These are phyloP conservation scores for Zymoseptoria ardabiliae DNA, from an alignment of 2,329 filamentous ascomycete genomes.

Conservation along the genomic window DNA sequence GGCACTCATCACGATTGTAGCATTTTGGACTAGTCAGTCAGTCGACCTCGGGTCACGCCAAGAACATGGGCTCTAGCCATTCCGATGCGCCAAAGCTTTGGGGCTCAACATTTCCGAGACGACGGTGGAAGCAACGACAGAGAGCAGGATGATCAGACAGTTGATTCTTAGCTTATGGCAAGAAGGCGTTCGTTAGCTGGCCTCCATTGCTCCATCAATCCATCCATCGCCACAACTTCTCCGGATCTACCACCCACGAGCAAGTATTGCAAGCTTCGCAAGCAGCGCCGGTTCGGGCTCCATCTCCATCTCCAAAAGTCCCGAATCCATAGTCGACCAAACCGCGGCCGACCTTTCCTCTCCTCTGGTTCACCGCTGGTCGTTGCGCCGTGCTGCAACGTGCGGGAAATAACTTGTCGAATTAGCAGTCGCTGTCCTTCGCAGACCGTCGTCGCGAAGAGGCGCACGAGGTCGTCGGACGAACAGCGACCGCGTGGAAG, in stretches of 20 bases:
- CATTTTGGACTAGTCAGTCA: no score
- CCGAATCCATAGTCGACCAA: background rate
- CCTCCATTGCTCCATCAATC: background rate
- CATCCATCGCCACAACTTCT: background rate
- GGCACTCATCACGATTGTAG: no score
- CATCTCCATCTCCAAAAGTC: background rate
- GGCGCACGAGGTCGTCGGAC: background rate
- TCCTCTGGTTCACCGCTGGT: background rate
- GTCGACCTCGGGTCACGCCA: no score
- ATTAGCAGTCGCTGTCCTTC: background rate
- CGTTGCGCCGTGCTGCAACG: background rate
- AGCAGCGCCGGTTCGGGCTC: background rate
- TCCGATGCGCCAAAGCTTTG: background rate
- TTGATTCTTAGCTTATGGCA: background rate
- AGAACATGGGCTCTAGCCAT: background rate
- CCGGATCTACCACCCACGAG: background rate
- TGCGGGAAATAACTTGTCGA: background rate
- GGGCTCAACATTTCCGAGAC: background rate
- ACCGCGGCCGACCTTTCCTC: background rate
- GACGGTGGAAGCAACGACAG: background rate
- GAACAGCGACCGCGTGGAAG: background rate
- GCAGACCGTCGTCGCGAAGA: background rate
- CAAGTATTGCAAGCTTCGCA: background rate
- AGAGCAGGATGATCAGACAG: background rate
- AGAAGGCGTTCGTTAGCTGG: background rate